Percentiles rank a stretch among this genome's conserved stretches.
Conservation (phyloP, 805 yeast genomes). For the Lachancea waltii region DNA sequence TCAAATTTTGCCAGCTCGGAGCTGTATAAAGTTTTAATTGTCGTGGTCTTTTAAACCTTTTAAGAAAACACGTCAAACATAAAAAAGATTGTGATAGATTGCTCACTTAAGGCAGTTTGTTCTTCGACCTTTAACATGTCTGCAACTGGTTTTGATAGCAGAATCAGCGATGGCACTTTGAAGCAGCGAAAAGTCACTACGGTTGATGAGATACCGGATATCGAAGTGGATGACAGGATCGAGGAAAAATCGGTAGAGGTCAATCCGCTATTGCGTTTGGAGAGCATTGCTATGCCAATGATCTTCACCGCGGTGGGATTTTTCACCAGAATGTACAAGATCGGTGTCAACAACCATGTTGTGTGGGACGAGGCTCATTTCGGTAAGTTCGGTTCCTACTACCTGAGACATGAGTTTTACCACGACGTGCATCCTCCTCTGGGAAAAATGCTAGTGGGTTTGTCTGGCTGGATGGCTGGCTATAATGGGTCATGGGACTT, state of each 20-base stretch:
- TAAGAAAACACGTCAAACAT: neutral
- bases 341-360: constrained; percentile 51
- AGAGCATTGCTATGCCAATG: constrained; percentile 38
- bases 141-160: constrained; percentile 19
- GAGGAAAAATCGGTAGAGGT: constrained; percentile 10
- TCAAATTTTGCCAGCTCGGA: neutral
- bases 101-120: neutral
- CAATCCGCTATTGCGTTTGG: constrained; percentile 18
- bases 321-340: constrained; percentile 52
- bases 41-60: constrained; percentile 3
- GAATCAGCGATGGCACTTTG: constrained; percentile 11
- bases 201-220: constrained; percentile 2
- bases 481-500: constrained; percentile 73
- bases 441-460: constrained; percentile 74
- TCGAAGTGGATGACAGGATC: constrained; percentile 19
- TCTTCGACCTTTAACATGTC: constrained; percentile 7
- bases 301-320: constrained; percentile 41
- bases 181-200: constrained; percentile 10
- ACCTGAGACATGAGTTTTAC: constrained; percentile 70
- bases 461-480: constrained; percentile 77
- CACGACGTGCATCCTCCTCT: constrained; percentile 86
- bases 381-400: constrained; percentile 80
- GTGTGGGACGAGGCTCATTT: constrained; percentile 92
- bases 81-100: too few relatives aligned
- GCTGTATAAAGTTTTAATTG: neutral